Evolutionary conservation across 768 basidiomycete species (phyloP).

Genomic region (Dictyophora rubrovolvata): DNA sequence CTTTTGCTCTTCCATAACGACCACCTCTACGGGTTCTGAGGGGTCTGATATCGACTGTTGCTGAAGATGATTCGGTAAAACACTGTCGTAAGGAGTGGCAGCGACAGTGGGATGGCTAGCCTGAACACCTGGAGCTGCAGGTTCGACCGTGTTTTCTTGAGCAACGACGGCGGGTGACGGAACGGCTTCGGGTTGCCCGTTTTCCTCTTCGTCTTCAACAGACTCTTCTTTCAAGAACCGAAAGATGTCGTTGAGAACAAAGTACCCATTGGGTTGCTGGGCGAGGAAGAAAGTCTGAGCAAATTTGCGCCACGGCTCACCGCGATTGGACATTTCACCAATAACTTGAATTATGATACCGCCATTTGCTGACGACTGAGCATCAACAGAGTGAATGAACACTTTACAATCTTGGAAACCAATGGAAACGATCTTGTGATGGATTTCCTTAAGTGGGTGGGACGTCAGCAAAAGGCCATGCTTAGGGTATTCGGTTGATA

Average conservation of each 20-base stretch:
- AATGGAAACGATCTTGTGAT: slow-evolving; percentile 89
- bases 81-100: slow-evolving; percentile 3
- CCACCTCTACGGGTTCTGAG: neutral
- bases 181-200: slow-evolving; percentile 30
- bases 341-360: slow-evolving; percentile 99
- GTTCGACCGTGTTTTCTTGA: slow-evolving; percentile 8
- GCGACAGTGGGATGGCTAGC: slow-evolving; percentile 15
- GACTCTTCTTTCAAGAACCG: slow-evolving; percentile 96
- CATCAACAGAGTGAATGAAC: slow-evolving; percentile 97
- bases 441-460: slow-evolving; percentile 68
- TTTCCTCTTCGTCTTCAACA: slow-evolving; percentile 65
- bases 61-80: slow-evolving; percentile 6
- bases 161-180: slow-evolving; percentile 26
- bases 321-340: slow-evolving; percentile 95
- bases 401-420: slow-evolving; percentile 97
- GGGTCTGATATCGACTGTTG: neutral
- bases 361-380: slow-evolving; percentile 86
- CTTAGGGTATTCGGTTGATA: neutral
- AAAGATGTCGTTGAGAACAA: slow-evolving; percentile 99
- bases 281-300: slow-evolving; percentile 99
- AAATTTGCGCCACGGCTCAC: slow-evolving; percentile 93
- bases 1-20: neutral
- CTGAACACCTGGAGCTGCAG: slow-evolving; percentile 21
- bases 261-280: slow-evolving; percentile 98
- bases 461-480: neutral